A percentile compares a stretch with the other conserved stretches of the same genome.
Conservation (phyloP, 2,329 filamentous ascomycete species). For the Neofusicoccum cordaticola region DNA sequence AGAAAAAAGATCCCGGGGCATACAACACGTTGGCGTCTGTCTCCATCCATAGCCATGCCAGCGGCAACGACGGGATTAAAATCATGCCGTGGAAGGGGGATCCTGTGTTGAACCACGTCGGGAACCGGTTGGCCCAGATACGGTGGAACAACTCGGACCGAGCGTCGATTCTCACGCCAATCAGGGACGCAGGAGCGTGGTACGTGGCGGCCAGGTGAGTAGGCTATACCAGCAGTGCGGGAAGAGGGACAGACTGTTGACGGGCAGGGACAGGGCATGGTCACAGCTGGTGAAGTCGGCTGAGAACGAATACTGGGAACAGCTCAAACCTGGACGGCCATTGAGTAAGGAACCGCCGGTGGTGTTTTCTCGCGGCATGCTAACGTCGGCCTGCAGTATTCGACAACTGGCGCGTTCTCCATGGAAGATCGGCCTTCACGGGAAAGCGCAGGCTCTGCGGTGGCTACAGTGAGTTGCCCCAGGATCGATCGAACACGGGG, state of each 20-base stretch:
- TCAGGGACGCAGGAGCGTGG: constrained; percentile 60
- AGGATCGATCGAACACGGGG: too few relatives aligned
- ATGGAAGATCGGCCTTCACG: constrained; percentile 79
- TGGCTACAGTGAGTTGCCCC: constrained; percentile 69
- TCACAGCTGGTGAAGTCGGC: constrained; percentile 64
- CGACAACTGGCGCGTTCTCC: constrained; percentile 92
- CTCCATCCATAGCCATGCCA: constrained; percentile 74
- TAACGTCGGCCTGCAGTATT: constrained; percentile 60
- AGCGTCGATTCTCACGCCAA: constrained; percentile 61
- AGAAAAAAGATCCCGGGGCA: constrained; percentile 51
- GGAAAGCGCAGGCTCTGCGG: constrained; percentile 87
- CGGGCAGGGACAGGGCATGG: constrained; percentile 55
- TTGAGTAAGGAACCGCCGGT: constrained; percentile 57
- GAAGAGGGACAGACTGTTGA: not conserved
- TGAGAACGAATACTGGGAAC: constrained; percentile 72
- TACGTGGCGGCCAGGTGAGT: constrained; percentile 65
- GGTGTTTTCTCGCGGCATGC: not conserved
- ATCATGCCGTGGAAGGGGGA: constrained; percentile 70
- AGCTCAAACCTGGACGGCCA: constrained; percentile 74
- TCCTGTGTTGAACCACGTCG: constrained; percentile 67
- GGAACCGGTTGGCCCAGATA: constrained; percentile 57
- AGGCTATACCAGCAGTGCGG: not conserved
- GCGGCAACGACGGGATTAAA: constrained; percentile 78
- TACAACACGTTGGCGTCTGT: constrained; percentile 58
- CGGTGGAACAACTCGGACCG: constrained; percentile 95